Evolutionary conservation across 2,329 filamentous ascomycete genomes (phyloP), one percentile per base, ranked within the genome.

Genomic region (Curvularia lunata): DNA sequence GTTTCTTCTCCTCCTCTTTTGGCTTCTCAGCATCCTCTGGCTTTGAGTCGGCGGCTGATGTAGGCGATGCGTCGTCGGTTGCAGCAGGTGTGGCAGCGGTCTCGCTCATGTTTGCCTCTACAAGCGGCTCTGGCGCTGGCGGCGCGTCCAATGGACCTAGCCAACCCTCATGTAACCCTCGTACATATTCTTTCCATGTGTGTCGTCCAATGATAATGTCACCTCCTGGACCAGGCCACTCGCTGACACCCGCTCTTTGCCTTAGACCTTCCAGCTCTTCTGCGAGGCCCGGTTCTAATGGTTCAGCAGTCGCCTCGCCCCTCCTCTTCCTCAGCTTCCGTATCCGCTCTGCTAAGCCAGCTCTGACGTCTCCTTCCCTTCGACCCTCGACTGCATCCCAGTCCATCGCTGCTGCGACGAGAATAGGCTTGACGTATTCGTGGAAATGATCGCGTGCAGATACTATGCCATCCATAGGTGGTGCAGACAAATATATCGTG

Each of bases 141-240:
- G 90, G 89, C 54, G 86, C 78, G 58, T 89, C 86, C 42, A 96
- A 80, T 7, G 95, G 92, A 0, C 95, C 94, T 23, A 99, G 80
- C 94, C 95, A 99, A 54, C 95, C 95, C 78, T 99, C 95, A 75
- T 99, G 95, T 65, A 98, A 74, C 45, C 95, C 95, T 57, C 93
- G 85, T 23, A 98, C 82, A 75, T 98, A 99, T 78, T 99, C 95
- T 79, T 97, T 99, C 95, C 95, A 99, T 9, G 94, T 89, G 74
- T 97, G 91, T 55, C 94, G 83, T 12, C 95, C 95, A 68, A 99
- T 86, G 18, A 98, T 87, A 50, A 99, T 83, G 73, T 98, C 94
- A 43, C 95, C 95, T 62, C 85, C 85, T 21, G 89, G 82, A 9
- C 91, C 93, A 4, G 88, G 82, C 71, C 89, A 94, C 32, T 91